These are phyloP conservation scores for Diospyros lotus DNA, from an alignment of 148 eudicot species.

Conservation along the genomic window DNA sequence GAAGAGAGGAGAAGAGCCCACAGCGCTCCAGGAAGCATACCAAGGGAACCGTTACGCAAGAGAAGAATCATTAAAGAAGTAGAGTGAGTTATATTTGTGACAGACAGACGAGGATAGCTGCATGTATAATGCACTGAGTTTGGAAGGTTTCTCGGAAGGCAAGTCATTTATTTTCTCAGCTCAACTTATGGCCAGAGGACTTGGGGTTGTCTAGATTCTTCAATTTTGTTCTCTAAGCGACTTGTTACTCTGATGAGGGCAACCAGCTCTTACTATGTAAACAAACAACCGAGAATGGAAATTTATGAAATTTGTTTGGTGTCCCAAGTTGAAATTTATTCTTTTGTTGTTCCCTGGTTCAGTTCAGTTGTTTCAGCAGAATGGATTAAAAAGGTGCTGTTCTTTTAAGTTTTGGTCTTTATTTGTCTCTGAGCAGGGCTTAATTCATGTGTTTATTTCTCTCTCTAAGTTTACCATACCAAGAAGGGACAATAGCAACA, in stretches of 20 bases:
- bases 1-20: conserved; percentile 81
- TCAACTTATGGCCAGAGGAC: neutral
- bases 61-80: conserved; percentile 62
- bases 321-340: too few species aligned
- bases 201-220: neutral
- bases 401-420: too few species aligned
- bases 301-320: too few species aligned
- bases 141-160: neutral
- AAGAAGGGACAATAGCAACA: too few species aligned
- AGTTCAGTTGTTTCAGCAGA: too few species aligned
- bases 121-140: neutral
- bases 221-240: neutral
- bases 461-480: too few species aligned
- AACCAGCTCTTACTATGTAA: neutral
- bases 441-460: too few species aligned
- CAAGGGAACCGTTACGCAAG: conserved; percentile 49
- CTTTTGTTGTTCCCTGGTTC: too few species aligned
- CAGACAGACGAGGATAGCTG: neutral
- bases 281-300: neutral
- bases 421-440: too few species aligned
- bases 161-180: conserved; percentile 3
- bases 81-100: conserved; percentile 34
- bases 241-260: neutral
- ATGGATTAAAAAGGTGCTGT: too few species aligned
- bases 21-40: conserved; percentile 70